A percentile compares a stretch with the other conserved stretches of the same genome.
These are phyloP conservation scores for Mortierella sp. DNA, from an alignment of 371 early-diverging fungal genomes.

Conservation along the genomic window DNA sequence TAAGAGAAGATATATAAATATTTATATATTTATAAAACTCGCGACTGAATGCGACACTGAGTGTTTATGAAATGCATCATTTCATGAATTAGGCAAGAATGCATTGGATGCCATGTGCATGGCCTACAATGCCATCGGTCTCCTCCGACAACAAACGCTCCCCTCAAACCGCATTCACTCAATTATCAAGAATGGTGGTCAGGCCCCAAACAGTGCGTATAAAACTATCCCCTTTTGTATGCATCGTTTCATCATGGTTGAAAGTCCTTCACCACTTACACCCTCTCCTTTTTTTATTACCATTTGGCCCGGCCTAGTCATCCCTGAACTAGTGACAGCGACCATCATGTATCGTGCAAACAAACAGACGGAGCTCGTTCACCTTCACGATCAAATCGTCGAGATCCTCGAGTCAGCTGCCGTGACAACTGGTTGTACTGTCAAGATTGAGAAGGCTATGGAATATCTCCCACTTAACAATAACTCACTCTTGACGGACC, in stretches of 20 bases:
- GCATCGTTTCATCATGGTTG: neutral
- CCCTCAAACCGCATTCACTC: constrained; percentile 75
- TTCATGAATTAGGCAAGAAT: constrained; percentile 57
- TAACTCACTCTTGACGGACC: constrained; percentile 64
- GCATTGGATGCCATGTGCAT: constrained; percentile 67
- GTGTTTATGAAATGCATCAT: neutral
- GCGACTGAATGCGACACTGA: neutral
- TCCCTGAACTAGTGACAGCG: constrained; percentile 69
- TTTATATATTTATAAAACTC: too few species aligned
- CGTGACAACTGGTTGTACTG: constrained; percentile 73
- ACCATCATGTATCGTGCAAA: constrained; percentile 66
- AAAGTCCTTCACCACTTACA: too few species aligned
- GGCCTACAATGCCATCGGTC: constrained; percentile 61
- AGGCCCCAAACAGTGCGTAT: constrained; percentile 59
- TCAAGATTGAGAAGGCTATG: constrained; percentile 59
- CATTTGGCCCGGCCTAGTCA: too few species aligned
- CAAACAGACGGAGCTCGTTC: constrained; percentile 56
- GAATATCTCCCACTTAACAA: constrained; percentile 60
- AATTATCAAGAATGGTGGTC: constrained; percentile 76
- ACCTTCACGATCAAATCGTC: constrained; percentile 59
- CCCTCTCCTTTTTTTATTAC: constrained; percentile 38
- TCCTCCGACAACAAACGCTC: constrained; percentile 66
- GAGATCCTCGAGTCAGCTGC: constrained; percentile 74
- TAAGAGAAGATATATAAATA: constrained; percentile 9
- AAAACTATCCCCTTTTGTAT: neutral